A percentile compares a stretch with the other conserved stretches of the same genome.
phyloP scores from a whole-genome alignment of 306 rosid genomes.

The Glycine tomentella region DNA sequence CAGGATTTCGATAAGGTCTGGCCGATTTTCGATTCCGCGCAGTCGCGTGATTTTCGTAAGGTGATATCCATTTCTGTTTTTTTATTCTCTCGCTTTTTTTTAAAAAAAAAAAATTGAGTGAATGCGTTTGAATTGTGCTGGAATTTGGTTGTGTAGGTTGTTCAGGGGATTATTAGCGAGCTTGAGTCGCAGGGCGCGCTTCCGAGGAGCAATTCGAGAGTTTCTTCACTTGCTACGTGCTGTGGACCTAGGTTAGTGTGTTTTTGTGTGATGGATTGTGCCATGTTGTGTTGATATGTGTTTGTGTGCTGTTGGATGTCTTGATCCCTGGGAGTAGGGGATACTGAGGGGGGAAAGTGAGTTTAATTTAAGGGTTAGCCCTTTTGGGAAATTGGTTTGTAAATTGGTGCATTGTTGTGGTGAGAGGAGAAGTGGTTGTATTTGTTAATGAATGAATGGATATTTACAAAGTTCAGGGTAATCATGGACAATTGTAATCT shows the following conservation, averaged over 20 bases:
- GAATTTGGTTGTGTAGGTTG: constrained; percentile 60
- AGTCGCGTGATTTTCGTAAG: constrained; percentile 96
- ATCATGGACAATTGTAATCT: constrained; percentile 18
- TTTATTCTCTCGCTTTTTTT: neutral
- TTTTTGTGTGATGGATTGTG: neutral
- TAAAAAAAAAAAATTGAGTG: too few relatives aligned
- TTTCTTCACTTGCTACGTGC: constrained; percentile 97
- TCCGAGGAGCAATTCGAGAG: constrained; percentile 98
- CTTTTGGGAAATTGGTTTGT: neutral
- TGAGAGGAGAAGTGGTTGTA: too few relatives aligned
- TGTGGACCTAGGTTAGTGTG: constrained; percentile 96
- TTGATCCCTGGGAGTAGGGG: constrained; percentile 37
- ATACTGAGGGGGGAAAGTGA: neutral
- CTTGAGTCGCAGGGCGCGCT: constrained; percentile 99
- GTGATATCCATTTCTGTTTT: constrained; percentile 45
- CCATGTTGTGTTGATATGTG: constrained; percentile 17
- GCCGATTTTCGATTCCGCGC: constrained; percentile 98
- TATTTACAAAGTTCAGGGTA: constrained; percentile 1
- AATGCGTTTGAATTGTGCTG: constrained; percentile 32
- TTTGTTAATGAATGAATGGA: neutral
- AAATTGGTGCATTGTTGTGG: neutral
- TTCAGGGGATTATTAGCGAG: constrained; percentile 96
- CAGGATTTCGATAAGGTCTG: constrained; percentile 99
- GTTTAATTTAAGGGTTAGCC: constrained; percentile 21
- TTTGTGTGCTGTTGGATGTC: constrained; percentile 32